These are phyloP conservation scores for Magnusiomyces fungicola DNA, from an alignment of 1,139 yeast genomes.

Conservation along the genomic window DNA sequence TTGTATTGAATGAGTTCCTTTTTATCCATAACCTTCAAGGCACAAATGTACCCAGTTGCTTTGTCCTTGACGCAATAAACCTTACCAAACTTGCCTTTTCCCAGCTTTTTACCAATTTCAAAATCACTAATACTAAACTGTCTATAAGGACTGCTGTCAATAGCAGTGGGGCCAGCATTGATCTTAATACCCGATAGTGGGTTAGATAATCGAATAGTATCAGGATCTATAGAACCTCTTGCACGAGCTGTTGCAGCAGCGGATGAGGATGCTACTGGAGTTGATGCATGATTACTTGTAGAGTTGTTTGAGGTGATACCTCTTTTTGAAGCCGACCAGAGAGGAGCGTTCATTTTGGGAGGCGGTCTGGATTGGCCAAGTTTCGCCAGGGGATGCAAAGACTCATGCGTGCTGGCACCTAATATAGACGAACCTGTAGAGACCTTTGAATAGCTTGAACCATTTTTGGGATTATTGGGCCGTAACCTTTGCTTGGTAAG, in stretches of 20 bases:
- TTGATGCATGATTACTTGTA: no score
- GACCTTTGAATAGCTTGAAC: no score
- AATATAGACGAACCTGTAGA: no score
- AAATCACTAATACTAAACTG: constrained; percentile 50
- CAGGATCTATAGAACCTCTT: constrained; percentile 18
- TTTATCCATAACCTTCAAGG: constrained; percentile 86
- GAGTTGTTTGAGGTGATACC: no score
- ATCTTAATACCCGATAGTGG: constrained; percentile 24
- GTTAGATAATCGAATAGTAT: constrained; percentile 22
- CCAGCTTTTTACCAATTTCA: constrained; percentile 81
- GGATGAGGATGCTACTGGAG: constrained; percentile 11
- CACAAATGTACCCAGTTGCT: constrained; percentile 70
- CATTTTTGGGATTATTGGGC: no score
- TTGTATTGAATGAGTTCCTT: constrained; percentile 65
- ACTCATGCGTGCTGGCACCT: no score
- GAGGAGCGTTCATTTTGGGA: no score
- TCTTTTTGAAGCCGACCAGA: no score
- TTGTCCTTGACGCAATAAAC: constrained; percentile 85
- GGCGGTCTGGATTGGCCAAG: no score
- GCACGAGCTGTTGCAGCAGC: constrained; percentile 9
- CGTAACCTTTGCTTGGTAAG: constrained; percentile 14
- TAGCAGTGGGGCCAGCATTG: constrained; percentile 8
- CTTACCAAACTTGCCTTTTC: constrained; percentile 89
- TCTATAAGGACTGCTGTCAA: constrained; percentile 14
- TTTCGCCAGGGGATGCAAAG: no score